A percentile compares a stretch with the other conserved stretches of the same genome.
Evolutionary conservation across 306 rosid species (phyloP).

Genomic region (Lathyrus oleraceus): DNA sequence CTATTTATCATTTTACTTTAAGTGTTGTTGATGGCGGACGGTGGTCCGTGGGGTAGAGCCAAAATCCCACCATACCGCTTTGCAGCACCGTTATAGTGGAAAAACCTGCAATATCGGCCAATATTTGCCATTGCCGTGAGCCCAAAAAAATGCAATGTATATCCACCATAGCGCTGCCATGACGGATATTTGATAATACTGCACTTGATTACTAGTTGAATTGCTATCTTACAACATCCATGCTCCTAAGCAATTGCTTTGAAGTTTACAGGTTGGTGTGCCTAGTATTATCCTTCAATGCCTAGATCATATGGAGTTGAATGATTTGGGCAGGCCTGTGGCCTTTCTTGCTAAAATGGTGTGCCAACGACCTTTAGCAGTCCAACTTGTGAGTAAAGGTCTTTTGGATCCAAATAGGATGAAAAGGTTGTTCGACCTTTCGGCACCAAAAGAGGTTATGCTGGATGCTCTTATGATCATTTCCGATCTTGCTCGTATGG

Average conservation of each 20-base stretch:
- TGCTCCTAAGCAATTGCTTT: constrained; percentile 32
- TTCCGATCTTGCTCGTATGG: constrained; percentile 97
- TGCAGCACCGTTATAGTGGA: too few species aligned
- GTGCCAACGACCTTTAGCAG: constrained; percentile 70
- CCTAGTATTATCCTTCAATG: constrained; percentile 69
- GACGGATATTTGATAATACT: too few species aligned
- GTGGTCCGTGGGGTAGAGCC: too few species aligned
- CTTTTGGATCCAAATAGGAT: constrained; percentile 73
- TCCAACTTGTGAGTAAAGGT: constrained; percentile 82
- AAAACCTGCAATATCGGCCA: too few species aligned
- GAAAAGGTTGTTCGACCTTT: constrained; percentile 71
- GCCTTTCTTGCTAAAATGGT: constrained; percentile 96
- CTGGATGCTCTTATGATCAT: constrained; percentile 83
- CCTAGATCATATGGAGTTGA: constrained; percentile 67
- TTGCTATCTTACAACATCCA: constrained; percentile 14
- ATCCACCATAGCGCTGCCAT: too few species aligned
- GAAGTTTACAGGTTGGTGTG: constrained; percentile 75
- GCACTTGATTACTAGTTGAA: background rate
- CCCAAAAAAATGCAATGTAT: too few species aligned
- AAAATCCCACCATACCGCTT: too few species aligned
- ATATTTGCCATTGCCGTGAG: too few species aligned
- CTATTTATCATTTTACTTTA: constrained; percentile 16
- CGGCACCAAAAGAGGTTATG: constrained; percentile 69
- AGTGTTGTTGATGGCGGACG: too few species aligned
- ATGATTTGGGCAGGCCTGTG: constrained; percentile 75